Conservation (phyloP, 805 yeast genomes). For the Lipomyces chichibuensis region DNA sequence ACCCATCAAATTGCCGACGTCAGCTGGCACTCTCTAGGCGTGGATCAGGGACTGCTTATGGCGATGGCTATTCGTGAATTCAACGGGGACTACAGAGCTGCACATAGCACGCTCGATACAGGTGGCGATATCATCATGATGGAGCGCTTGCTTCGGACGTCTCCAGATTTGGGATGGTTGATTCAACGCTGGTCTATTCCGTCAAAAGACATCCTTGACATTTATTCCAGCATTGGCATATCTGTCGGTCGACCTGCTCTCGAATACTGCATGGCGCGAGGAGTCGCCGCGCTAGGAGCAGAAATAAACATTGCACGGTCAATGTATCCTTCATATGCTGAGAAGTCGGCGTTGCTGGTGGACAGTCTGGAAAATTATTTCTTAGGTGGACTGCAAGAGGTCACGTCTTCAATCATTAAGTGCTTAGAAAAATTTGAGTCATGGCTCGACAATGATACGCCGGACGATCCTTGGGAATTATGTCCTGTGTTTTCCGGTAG, state of each 20-base stretch:
- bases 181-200: slow-evolving; percentile 52
- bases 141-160: slow-evolving; percentile 45
- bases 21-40: slow-evolving; percentile 66
- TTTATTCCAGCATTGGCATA: slow-evolving; percentile 49
- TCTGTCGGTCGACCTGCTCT: slow-evolving; percentile 45
- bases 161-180: slow-evolving; percentile 41
- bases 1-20: slow-evolving; percentile 68
- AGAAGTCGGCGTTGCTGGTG: slow-evolving; percentile 52
- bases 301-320: slow-evolving; percentile 48
- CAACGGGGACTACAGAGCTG: slow-evolving; percentile 52
- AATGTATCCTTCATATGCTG: slow-evolving; percentile 44
- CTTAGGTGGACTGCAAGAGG: slow-evolving; percentile 58
- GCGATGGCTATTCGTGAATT: slow-evolving; percentile 59
- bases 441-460: slow-evolving; percentile 49
- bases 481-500: slow-evolving; percentile 45
- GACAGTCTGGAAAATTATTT: slow-evolving; percentile 53
- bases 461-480: slow-evolving; percentile 41
- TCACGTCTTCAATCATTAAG: slow-evolving; percentile 46
- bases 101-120: slow-evolving; percentile 60
- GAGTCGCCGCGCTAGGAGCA: slow-evolving; percentile 54
- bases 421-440: slow-evolving; percentile 48
- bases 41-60: slow-evolving; percentile 58
- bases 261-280: slow-evolving; percentile 58
- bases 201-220: slow-evolving; percentile 48
- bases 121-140: slow-evolving; percentile 65